Evolutionary conservation across 495 filamentous ascomycete genomes (phyloP).

Genomic region (Aspergillus funiculosus): DNA sequence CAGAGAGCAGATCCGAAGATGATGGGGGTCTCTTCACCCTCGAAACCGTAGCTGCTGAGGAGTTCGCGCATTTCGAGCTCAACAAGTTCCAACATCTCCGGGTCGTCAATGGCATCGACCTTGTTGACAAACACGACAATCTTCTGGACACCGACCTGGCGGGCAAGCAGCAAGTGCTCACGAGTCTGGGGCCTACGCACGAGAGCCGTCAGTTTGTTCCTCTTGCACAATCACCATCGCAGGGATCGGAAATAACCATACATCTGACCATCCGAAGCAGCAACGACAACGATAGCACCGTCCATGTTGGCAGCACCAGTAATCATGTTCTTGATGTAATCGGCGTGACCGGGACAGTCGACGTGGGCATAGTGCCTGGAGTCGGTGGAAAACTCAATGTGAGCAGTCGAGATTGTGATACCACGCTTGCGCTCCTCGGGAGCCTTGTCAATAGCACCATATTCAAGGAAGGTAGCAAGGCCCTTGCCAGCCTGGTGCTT

Average conservation of each 20-base stretch:
- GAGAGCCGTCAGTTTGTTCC: constrained; percentile 22
- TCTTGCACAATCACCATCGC: not conserved
- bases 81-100: constrained; percentile 98
- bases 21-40: constrained; percentile 95
- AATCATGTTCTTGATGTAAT: constrained; percentile 99
- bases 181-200: constrained; percentile 82
- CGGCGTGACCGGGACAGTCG: constrained; percentile 98
- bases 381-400: constrained; percentile 96
- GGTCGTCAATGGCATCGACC: constrained; percentile 91
- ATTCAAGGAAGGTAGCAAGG: constrained; percentile 87
- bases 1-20: constrained; percentile 94
- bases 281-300: constrained; percentile 96
- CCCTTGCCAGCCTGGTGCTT: constrained; percentile 95
- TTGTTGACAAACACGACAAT: constrained; percentile 99
- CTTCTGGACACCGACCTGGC: constrained; percentile 95
- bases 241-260: constrained; percentile 25
- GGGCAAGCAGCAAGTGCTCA: constrained; percentile 95
- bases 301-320: constrained; percentile 97
- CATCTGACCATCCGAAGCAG: constrained; percentile 98
- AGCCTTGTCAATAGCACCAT: constrained; percentile 96
- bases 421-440: constrained; percentile 99
- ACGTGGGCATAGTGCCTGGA: constrained; percentile 95
- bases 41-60: constrained; percentile 85
- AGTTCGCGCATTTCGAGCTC: constrained; percentile 99
- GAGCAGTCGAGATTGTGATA: constrained; percentile 97